phyloP scores from a whole-genome alignment of 768 basidiomycete species.

The Tephrocybe sp. region DNA sequence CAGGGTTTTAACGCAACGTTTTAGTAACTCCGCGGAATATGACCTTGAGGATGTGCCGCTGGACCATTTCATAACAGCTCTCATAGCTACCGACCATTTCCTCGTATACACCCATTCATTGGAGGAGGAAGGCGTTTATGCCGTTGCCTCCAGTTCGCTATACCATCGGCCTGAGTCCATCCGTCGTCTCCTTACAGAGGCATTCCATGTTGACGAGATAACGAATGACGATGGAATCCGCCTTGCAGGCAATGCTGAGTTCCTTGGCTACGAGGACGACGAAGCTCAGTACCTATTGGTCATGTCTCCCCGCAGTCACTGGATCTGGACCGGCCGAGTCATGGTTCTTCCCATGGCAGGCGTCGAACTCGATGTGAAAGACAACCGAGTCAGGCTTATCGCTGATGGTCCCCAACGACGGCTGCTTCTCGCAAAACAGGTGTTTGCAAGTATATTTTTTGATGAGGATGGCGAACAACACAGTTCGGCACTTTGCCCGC shows the following conservation, averaged over 20 bases:
- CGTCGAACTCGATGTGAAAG: constrained; percentile 80
- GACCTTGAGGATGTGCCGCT: constrained; percentile 70
- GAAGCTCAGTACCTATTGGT: constrained; percentile 78
- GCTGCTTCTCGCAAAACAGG: constrained; percentile 71
- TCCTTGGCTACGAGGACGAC: constrained; percentile 51
- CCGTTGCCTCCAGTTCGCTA: constrained; percentile 78
- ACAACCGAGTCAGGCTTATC: constrained; percentile 87
- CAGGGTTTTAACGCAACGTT: constrained; percentile 77
- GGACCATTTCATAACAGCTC: constrained; percentile 73
- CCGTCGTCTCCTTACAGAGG: constrained; percentile 76
- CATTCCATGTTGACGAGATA: constrained; percentile 75
- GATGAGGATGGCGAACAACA: constrained; percentile 61
- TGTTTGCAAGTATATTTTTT: constrained; percentile 65
- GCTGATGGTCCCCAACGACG: constrained; percentile 85
- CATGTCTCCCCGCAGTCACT: constrained; percentile 80
- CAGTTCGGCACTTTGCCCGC: constrained; percentile 37
- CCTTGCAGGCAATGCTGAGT: constrained; percentile 32
- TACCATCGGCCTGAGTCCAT: constrained; percentile 76
- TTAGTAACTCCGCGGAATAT: constrained; percentile 93
- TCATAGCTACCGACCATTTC: constrained; percentile 86
- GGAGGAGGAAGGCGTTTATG: constrained; percentile 90
- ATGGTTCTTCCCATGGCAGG: constrained; percentile 72
- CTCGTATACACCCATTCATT: constrained; percentile 87
- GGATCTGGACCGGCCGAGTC: constrained; percentile 90
- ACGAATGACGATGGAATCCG: constrained; percentile 52